Percentiles rank a stretch among this genome's conserved stretches.
Conservation (phyloP, 257 asterid genomes). For the Sherardia arvensis region DNA sequence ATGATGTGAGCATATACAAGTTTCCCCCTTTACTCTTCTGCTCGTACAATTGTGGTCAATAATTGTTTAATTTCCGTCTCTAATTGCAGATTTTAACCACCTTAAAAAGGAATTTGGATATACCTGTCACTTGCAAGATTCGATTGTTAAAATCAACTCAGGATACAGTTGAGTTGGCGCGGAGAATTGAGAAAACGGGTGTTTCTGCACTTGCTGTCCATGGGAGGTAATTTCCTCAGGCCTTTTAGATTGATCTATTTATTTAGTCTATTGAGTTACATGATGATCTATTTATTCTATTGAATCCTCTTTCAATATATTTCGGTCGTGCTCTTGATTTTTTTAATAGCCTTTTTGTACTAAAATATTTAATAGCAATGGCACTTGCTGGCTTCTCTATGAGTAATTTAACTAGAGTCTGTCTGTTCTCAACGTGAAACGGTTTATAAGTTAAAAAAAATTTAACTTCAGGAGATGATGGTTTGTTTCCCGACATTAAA, state of each 20-base stretch:
- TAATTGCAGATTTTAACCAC: slow-evolving; percentile 70
- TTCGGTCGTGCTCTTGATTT: background rate
- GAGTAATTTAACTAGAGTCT: background rate
- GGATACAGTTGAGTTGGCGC: slow-evolving; percentile 85
- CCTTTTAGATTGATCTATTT: background rate
- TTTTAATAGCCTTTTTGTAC: background rate
- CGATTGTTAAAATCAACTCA: slow-evolving; percentile 61
- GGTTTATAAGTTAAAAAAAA: background rate
- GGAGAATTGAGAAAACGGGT: slow-evolving; percentile 82
- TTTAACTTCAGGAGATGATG: background rate
- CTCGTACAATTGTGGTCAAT: background rate
- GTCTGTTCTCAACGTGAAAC: background rate
- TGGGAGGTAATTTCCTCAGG: slow-evolving; percentile 52
- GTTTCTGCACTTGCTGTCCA: slow-evolving; percentile 94
- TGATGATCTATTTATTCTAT: background rate
- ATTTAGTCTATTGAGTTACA: no score
- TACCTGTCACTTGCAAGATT: slow-evolving; percentile 83
- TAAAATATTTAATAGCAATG: background rate
- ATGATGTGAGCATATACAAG: slow-evolving; percentile 47
- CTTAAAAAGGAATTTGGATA: slow-evolving; percentile 65
- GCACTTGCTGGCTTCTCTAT: background rate
- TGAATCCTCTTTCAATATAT: background rate
- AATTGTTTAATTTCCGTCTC: slow-evolving; percentile 2
- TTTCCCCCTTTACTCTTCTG: background rate
- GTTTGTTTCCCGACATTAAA: background rate